Evolutionary conservation across 2,329 filamentous ascomycete genomes (phyloP), one percentile per base, ranked within the genome.

Genomic region (Talaromyces sp.): DNA sequence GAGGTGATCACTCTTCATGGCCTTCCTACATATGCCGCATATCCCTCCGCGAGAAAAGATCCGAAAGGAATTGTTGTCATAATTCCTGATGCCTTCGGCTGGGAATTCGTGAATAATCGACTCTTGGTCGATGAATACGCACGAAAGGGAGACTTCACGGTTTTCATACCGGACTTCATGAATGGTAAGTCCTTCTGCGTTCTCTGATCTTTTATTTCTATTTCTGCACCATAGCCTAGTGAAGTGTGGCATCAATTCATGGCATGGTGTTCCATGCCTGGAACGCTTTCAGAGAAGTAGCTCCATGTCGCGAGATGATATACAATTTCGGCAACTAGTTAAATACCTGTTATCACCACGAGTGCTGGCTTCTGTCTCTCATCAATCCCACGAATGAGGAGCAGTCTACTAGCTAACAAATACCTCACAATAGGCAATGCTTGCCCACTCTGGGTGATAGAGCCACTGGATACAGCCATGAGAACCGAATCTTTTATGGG

Each of bases 21-120:
- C 45, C 45, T 48, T 11, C 45, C 45, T n/a, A 48, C 45, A 19
- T 48, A 48, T 1, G 11, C 14, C 5, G 45, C 45, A 3, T 3
- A 27, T 24, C 45, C 45, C 10, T 24, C 45, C 27, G 10, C 19
- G 45, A 56, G 56, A 24, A 61, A 37, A 13, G 71, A 75, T 47
- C 67, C 76, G n/a, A 81, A 80, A 43, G 84, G 78, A 11, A 80
- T 85, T 65, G 73, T 87, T 10, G 81, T 87, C 48, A 77, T 86
- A 59, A 77, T 87, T 37, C 79, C 84, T 0, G 85, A 87, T 70
- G 81, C 81, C 0, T 86, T 87, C 68, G 85, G 85, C 16, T 84
- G 83, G 80, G 76, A 79, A 2, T 82, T 87, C 67, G 73, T 80
- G 24, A 87, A 87, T 72, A 81, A 79, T 60, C 78, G 82, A 43